A percentile compares a stretch with the other conserved stretches of the same genome.
phyloP scores from a whole-genome alignment of 495 filamentous ascomycete species.

The Haplographium delicatum region DNA sequence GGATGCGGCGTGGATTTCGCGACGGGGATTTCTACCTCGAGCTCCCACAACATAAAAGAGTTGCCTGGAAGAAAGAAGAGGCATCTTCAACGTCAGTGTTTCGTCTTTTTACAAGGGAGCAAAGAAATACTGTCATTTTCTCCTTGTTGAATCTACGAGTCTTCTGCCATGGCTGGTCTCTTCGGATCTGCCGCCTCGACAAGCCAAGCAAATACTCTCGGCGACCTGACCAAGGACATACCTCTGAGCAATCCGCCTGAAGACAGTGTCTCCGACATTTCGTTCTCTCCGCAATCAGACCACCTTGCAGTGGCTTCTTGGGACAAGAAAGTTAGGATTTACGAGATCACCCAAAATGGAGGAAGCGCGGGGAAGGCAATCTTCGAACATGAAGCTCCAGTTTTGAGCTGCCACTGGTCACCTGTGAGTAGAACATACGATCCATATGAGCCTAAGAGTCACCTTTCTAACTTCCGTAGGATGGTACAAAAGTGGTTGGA shows the following conservation, averaged over 20 bases:
- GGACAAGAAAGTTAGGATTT: slow-evolving; percentile 93
- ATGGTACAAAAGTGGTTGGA: slow-evolving; percentile 67
- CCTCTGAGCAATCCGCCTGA: slow-evolving; percentile 68
- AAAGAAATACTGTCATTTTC: too few species aligned
- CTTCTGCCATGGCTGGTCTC: slow-evolving; percentile 56
- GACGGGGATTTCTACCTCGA: slow-evolving; percentile 2
- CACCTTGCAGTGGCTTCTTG: slow-evolving; percentile 82
- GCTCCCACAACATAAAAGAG: slow-evolving; percentile 1
- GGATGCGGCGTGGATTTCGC: slow-evolving; percentile 2
- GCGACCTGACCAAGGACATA: slow-evolving; percentile 88
- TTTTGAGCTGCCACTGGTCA: slow-evolving; percentile 76
- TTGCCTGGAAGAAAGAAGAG: neutral
- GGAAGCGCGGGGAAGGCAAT: slow-evolving; percentile 71
- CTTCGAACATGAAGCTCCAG: slow-evolving; percentile 71
- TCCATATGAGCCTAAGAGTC: too few species aligned
- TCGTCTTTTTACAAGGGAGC: too few species aligned
- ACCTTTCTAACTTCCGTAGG: slow-evolving; percentile 31
- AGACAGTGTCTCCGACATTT: slow-evolving; percentile 79
- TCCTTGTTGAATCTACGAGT: neutral
- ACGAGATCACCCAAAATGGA: slow-evolving; percentile 70
- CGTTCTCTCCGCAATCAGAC: slow-evolving; percentile 72
- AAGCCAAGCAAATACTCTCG: slow-evolving; percentile 62
- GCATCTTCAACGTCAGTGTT: too few species aligned
- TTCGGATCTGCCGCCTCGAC: slow-evolving; percentile 50
- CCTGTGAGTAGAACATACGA: slow-evolving; percentile 73